Base-by-base conservation (phyloP, 139 green algal species). In the Chlorella sorokiniana region DNA sequence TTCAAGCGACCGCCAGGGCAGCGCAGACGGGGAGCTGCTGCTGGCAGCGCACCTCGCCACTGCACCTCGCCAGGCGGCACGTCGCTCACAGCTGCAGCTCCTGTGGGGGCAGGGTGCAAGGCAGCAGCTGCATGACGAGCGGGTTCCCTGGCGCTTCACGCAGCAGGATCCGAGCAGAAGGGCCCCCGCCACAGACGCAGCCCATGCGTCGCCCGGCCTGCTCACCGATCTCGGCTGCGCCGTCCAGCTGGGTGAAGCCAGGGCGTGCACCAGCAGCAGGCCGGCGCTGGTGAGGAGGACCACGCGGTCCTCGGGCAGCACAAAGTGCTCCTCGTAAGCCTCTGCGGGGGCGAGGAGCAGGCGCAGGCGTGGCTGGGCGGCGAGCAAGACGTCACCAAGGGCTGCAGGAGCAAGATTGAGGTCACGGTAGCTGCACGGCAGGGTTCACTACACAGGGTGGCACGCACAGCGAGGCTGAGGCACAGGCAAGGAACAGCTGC, bases 321-420 rank as follows among this genome's bases (percentile, higher is more conserved):
- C 62, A 76, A 92, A 91, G 84, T 98, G 95, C 62, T 91, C 84
- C 81, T 98, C 95, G 48, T 98, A 98, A 0, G 82, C 71, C 41
- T 88, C 89, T 52, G 75, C 56, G 42, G 64, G 22, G n/a, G 56
- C 56, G n/a, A 33, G 23, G 22, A 65, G 23, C 6, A 29, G 6
- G n/a, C 29, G 56, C 18, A 65, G n/a, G n/a, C n/a, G n/a, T n/a
- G n/a, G n/a, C n/a, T n/a, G n/a, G n/a, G n/a, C n/a, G n/a, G n/a
- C n/a, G n/a, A n/a, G n/a, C n/a, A n/a, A n/a, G n/a, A n/a, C n/a
- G n/a, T n/a, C n/a, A n/a, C n/a, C n/a, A n/a, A n/a, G 48, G 48
- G 48, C 48, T 11, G 48, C n/a, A 16, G 56, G 56, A 11, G 11
- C 56, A 65, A 65, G 56, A n/a, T 33, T 16, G n/a, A 65, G 23